phyloP scores from a whole-genome alignment of 2,329 filamentous ascomycete species.

The Apiospora kogelbergensis region DNA sequence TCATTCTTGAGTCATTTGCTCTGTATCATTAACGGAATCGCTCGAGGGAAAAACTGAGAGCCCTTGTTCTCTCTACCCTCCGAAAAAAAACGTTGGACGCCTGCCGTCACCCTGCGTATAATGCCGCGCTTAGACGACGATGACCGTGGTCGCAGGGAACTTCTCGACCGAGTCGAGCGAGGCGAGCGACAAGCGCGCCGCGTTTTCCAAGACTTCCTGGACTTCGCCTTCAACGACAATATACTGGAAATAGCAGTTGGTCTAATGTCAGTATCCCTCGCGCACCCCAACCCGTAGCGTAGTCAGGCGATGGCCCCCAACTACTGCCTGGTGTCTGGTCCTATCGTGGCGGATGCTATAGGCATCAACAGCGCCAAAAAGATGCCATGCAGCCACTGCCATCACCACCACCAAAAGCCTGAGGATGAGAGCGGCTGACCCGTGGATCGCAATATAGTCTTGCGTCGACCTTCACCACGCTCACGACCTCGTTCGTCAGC shows the following conservation, averaged over 20 bases:
- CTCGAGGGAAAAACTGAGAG: no score
- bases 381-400: neutral
- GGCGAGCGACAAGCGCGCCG: conserved; percentile 48
- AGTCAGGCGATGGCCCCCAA: neutral
- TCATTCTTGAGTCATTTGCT: neutral
- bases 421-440: neutral
- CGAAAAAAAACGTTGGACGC: neutral
- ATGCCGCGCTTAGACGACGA: neutral
- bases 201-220: conserved; percentile 64
- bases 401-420: neutral
- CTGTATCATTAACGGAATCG: neutral
- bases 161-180: conserved; percentile 16
- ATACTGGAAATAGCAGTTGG: conserved; percentile 76
- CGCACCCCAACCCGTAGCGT: no score
- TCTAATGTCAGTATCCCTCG: conserved; percentile 59
- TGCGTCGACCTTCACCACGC: conserved; percentile 67
- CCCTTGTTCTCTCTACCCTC: neutral
- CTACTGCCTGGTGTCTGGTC: neutral
- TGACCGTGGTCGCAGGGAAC: neutral
- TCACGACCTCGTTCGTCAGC: conserved; percentile 71
- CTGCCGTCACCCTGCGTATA: neutral
- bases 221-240: conserved; percentile 74
- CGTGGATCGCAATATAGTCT: conserved; percentile 45
- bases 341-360: neutral
- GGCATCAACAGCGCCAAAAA: neutral